These are phyloP conservation scores for Dendrothele bispora DNA, from an alignment of 768 basidiomycete genomes.

Conservation along the genomic window DNA sequence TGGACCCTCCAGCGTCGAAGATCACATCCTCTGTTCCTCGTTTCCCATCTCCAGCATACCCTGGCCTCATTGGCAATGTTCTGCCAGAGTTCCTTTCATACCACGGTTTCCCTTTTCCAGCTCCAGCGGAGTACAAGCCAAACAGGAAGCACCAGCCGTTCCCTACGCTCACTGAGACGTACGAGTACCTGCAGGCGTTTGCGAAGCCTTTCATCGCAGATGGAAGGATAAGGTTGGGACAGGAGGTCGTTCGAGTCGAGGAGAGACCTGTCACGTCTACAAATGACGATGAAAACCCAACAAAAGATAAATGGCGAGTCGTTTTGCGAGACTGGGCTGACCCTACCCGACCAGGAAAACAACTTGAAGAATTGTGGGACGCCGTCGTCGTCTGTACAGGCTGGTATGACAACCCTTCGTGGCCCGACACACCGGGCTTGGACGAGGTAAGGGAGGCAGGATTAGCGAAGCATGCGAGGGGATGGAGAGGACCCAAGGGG, in stretches of 20 bases:
- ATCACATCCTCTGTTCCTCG: slow-evolving; percentile 25
- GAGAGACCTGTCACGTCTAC: too few relatives aligned
- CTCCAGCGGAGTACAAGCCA: slow-evolving; percentile 18
- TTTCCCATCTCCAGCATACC: slow-evolving; percentile 51
- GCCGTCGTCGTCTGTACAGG: slow-evolving; percentile 38
- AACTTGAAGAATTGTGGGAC: slow-evolving; percentile 42
- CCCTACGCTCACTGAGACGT: slow-evolving; percentile 36
- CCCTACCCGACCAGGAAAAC: slow-evolving; percentile 13
- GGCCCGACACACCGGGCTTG: slow-evolving; percentile 43
- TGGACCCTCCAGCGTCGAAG: too few relatives aligned
- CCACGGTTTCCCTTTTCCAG: slow-evolving; percentile 35
- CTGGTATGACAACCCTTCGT: slow-evolving; percentile 44
- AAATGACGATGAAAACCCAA: slow-evolving; percentile 11
- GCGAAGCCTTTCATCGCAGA: slow-evolving; percentile 29
- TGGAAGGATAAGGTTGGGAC: slow-evolving; percentile 35
- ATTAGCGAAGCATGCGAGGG: slow-evolving; percentile 39
- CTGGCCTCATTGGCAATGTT: slow-evolving; percentile 48
- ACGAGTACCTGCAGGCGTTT: slow-evolving; percentile 36
- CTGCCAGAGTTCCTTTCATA: slow-evolving; percentile 44
- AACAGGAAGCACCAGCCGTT: slow-evolving; percentile 35
- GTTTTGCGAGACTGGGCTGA: slow-evolving; percentile 34
- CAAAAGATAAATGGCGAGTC: slow-evolving; percentile 44
- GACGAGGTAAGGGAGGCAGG: slow-evolving; percentile 31
- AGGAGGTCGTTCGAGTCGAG: slow-evolving; percentile 38
- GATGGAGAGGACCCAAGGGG: slow-evolving; percentile 39